Percentiles rank a stretch among this genome's conserved stretches.
phyloP scores from a whole-genome alignment of 441 rosid genomes.

The Arabidopsis lyrata region DNA sequence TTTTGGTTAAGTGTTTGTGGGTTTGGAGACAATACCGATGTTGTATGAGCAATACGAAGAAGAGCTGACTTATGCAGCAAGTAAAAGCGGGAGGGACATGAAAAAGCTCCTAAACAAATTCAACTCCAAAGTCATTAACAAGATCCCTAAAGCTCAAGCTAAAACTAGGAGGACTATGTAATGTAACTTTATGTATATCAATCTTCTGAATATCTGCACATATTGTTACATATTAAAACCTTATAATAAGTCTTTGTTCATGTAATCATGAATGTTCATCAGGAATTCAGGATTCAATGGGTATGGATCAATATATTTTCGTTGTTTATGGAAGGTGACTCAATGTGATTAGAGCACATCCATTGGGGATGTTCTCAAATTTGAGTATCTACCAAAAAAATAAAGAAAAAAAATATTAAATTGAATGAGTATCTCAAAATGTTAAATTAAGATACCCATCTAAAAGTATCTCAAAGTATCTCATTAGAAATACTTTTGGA shows the following conservation, averaged over 20 bases:
- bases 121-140: slow-evolving; percentile 53
- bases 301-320: not conserved
- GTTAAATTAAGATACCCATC: too few species aligned
- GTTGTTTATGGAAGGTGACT: not conserved
- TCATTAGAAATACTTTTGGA: too few species aligned
- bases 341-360: too few species aligned
- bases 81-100: slow-evolving; percentile 46
- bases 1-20: slow-evolving; percentile 50
- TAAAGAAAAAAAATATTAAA: too few species aligned
- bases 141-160: slow-evolving; percentile 50
- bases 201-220: slow-evolving; percentile 10
- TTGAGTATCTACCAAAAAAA: too few species aligned
- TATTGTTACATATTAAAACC: slow-evolving; percentile 1
- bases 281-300: slow-evolving; percentile 5
- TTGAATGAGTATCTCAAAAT: too few species aligned
- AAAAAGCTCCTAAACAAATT: slow-evolving; percentile 47
- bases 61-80: slow-evolving; percentile 50
- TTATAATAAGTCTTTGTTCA: slow-evolving; percentile 2
- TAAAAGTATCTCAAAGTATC: too few species aligned
- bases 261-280: slow-evolving; percentile 15
- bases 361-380: too few species aligned
- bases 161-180: slow-evolving; percentile 35
- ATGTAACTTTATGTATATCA: not conserved
- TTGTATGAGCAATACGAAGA: slow-evolving; percentile 55
- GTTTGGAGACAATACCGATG: slow-evolving; percentile 55